Evolutionary conservation across 176 grass and related monocot genomes (phyloP).

Genomic region (Typha latifolia): DNA sequence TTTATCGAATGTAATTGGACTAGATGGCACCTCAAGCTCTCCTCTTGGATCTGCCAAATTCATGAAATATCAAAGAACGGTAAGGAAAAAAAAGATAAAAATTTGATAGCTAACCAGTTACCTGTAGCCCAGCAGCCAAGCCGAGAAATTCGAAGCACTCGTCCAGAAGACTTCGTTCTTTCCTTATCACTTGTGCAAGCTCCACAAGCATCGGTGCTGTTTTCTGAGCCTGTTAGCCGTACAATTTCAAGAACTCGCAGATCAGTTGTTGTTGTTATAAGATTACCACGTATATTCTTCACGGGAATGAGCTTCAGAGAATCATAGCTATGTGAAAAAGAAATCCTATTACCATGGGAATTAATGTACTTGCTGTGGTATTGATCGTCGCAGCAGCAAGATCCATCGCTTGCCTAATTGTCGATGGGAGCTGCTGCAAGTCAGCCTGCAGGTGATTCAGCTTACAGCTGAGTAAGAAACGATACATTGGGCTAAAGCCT

Average conservation of each 20-base stretch:
- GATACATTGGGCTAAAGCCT: not conserved
- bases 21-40: conserved; percentile 51
- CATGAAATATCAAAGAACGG: not conserved
- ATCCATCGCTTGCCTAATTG: conserved; percentile 27
- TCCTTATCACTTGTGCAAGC: conserved; percentile 18
- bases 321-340: not conserved
- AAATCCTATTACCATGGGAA: conserved; percentile 14
- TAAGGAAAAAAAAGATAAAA: not conserved
- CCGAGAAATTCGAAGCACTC: conserved; percentile 32
- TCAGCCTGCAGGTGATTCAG: conserved; percentile 13
- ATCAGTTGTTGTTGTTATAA: not conserved
- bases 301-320: not conserved
- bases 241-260: not conserved
- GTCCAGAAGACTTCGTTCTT: conserved; percentile 24
- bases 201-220: conserved; percentile 12
- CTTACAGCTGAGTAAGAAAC: not conserved
- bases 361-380: conserved; percentile 3
- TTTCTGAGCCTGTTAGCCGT: conserved; percentile 9
- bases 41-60: conserved; percentile 30
- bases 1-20: conserved; percentile 18
- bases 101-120: not conserved
- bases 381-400: conserved; percentile 6
- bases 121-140: conserved; percentile 28
- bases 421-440: conserved; percentile 2
- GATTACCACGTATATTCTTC: not conserved